Evolutionary conservation across 176 grass and related monocot genomes (phyloP).

Genomic region (Eleusine coracana): DNA sequence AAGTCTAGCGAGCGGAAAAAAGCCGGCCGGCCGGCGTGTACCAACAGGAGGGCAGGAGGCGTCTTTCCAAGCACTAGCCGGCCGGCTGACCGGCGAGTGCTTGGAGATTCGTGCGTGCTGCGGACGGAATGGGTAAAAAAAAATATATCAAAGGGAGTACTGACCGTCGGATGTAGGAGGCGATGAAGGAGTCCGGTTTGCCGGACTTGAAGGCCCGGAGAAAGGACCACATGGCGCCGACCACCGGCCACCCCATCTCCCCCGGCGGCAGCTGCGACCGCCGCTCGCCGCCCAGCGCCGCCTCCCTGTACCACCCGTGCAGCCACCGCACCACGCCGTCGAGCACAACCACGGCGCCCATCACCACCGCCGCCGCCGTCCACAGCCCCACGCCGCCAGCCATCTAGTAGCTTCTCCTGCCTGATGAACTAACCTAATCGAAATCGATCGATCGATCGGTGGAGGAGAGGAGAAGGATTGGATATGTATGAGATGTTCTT

Average conservation of each 20-base stretch:
- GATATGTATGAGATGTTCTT: no score
- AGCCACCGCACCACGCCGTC: conserved; percentile 21
- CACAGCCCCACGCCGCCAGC: not conserved
- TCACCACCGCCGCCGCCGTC: not conserved
- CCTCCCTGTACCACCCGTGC: conserved; percentile 57
- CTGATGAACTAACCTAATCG: no score
- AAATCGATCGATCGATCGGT: no score
- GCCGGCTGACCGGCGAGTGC: not conserved
- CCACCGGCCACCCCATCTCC: conserved; percentile 82
- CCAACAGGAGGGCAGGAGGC: not conserved
- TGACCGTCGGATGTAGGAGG: conserved; percentile 57
- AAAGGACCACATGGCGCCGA: conserved; percentile 89
- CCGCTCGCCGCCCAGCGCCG: conserved; percentile 37
- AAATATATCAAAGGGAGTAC: no score
- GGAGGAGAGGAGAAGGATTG: not conserved
- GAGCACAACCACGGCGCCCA: not conserved
- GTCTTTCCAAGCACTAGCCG: not conserved
- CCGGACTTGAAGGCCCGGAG: conserved; percentile 80
- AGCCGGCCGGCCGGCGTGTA: not conserved
- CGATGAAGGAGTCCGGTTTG: conserved; percentile 82
- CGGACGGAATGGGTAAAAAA: not conserved
- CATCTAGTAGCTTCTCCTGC: not conserved
- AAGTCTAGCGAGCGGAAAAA: no score
- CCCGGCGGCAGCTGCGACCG: conserved; percentile 68
- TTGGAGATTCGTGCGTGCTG: not conserved